Evolutionary conservation across 169 alveolate genomes (phyloP).

Genomic region (Hepatocystis sp.): DNA sequence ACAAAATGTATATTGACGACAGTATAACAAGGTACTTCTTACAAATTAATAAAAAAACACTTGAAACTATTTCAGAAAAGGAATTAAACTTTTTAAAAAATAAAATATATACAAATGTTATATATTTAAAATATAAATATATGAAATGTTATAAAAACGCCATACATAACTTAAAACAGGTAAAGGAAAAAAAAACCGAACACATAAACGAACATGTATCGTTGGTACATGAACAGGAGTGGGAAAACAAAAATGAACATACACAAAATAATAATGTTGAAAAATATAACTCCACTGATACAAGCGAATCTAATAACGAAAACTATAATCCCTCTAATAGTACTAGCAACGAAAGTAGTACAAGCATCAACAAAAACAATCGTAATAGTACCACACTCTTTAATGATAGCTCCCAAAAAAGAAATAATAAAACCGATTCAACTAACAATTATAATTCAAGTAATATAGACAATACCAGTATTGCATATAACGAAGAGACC

Average conservation of each 20-base stretch:
- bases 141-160: slow-evolving; percentile 29
- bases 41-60: slow-evolving; percentile 1
- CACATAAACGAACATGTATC: slow-evolving; percentile 58
- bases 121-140: slow-evolving; percentile 36
- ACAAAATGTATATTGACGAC: slow-evolving; percentile 41
- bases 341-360: neutral
- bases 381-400: too few species aligned
- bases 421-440: neutral
- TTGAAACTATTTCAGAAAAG: slow-evolving; percentile 32
- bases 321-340: too few species aligned
- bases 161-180: slow-evolving; percentile 29
- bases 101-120: slow-evolving; percentile 26
- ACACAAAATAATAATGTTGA: too few species aligned
- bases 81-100: slow-evolving; percentile 50
- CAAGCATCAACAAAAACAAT: neutral
- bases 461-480: neutral
- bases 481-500: slow-evolving; percentile 3
- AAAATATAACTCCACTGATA: too few species aligned
- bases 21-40: slow-evolving; percentile 53
- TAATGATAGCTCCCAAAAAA: neutral
- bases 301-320: too few species aligned
- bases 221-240: slow-evolving; percentile 42
- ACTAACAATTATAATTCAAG: neutral
- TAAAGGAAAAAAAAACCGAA: slow-evolving; percentile 19
- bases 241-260: neutral